These are phyloP conservation scores for Chlamydomonas eustigma DNA, from an alignment of 139 green algal species.

Conservation along the genomic window DNA sequence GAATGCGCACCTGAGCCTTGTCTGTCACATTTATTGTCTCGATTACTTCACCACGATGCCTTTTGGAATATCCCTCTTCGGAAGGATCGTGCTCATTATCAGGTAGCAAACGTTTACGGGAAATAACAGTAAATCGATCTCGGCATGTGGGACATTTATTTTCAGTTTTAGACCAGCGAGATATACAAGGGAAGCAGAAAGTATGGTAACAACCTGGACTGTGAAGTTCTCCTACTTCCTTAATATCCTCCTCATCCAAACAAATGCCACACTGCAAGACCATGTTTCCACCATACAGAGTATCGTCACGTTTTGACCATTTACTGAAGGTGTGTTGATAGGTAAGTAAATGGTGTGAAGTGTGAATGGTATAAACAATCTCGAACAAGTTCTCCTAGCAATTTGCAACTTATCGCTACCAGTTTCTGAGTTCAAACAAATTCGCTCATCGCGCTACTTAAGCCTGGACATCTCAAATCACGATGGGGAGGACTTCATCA, in stretches of 20 bases:
- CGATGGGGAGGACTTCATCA: neutral
- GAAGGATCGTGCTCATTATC: neutral
- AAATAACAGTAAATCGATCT: slow-evolving; percentile 53
- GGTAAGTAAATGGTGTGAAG: too few relatives aligned
- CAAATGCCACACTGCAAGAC: slow-evolving; percentile 49
- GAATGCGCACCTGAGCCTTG: slow-evolving; percentile 20
- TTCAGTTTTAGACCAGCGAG: slow-evolving; percentile 57
- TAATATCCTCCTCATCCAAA: slow-evolving; percentile 33
- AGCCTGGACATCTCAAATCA: neutral
- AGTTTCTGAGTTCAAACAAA: neutral
- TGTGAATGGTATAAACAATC: too few relatives aligned
- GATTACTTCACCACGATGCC: slow-evolving; percentile 27
- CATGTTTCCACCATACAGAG: slow-evolving; percentile 8
- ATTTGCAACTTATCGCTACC: too few relatives aligned
- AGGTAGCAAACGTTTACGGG: slow-evolving; percentile 32
- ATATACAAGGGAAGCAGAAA: slow-evolving; percentile 70
- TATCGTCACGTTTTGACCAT: neutral
- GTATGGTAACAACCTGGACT: slow-evolving; percentile 50
- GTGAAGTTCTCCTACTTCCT: slow-evolving; percentile 47
- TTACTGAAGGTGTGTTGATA: too few relatives aligned
- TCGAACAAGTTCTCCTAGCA: too few relatives aligned
- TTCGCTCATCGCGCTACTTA: neutral
- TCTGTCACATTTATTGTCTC: slow-evolving; percentile 24
- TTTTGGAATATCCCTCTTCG: slow-evolving; percentile 17
- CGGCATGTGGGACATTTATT: slow-evolving; percentile 68